Conservation (phyloP, 225 moss, liverwort and hornwort genomes). For the Climacium dendroides region DNA sequence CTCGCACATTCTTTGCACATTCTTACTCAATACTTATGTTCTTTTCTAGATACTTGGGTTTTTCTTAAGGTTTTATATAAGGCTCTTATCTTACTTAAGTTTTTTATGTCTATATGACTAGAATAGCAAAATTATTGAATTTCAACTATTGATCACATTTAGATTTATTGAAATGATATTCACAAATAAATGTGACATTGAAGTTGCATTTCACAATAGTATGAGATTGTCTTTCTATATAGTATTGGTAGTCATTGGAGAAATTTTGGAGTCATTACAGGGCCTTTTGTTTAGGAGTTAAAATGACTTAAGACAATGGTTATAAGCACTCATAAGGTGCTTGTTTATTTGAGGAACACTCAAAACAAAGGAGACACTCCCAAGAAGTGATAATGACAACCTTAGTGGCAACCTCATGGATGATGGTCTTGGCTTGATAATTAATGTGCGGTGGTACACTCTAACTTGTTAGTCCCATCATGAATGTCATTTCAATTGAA, state of each 20-base stretch:
- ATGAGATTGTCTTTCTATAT: not conserved
- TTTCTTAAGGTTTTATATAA: not conserved
- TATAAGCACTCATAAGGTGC: not conserved
- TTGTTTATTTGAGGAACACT: not conserved
- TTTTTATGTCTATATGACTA: not conserved
- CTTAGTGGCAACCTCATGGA: accelerated
- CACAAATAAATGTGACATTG: not conserved
- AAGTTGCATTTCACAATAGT: not conserved
- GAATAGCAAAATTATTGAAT: not conserved
- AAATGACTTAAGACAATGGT: not conserved
- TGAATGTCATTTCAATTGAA: not conserved
- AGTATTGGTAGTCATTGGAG: accelerated
- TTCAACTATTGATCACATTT: not conserved
- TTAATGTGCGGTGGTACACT: accelerated
- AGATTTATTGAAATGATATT: not conserved
- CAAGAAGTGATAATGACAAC: not conserved
- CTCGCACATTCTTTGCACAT: too few species aligned
- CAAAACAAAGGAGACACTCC: not conserved
- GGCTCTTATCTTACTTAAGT: not conserved
- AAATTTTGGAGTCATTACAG: not conserved
- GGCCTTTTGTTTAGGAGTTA: not conserved
- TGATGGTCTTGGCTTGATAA: not conserved
- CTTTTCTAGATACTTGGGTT: not conserved
- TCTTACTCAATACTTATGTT: not conserved
- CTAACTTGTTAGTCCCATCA: not conserved